A percentile compares a stretch with the other conserved stretches of the same genome.
These are phyloP conservation scores for Lotus japonicus DNA, from an alignment of 306 rosid species.

Conservation along the genomic window DNA sequence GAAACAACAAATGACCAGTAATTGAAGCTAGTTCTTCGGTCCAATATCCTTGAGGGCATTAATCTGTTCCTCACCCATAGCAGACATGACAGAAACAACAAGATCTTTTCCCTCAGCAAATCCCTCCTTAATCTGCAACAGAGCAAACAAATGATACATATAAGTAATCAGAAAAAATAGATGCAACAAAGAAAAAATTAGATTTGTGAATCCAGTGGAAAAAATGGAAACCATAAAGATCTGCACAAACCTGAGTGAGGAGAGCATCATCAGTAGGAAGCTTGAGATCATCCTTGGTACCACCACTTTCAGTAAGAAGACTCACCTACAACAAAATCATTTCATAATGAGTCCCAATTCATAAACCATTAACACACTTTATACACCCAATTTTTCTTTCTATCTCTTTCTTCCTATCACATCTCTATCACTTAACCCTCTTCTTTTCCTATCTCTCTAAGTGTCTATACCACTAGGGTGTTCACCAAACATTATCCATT, in stretches of 20 bases:
- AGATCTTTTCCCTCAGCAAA: slow-evolving; percentile 69
- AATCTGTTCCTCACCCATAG: slow-evolving; percentile 86
- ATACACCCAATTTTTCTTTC: too few relatives aligned
- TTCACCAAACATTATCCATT: too few relatives aligned
- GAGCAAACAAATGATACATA: not conserved
- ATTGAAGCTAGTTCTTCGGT: slow-evolving; percentile 38
- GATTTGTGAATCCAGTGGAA: not conserved
- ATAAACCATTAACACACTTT: too few relatives aligned
- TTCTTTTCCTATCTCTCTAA: too few relatives aligned
- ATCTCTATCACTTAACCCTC: too few relatives aligned
- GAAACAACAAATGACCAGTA: slow-evolving; percentile 26
- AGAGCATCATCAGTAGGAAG: slow-evolving; percentile 55
- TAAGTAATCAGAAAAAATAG: not conserved
- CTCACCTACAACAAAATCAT: slow-evolving; percentile 32
- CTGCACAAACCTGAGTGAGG: slow-evolving; percentile 51
- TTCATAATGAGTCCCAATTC: not conserved
- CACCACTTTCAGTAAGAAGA: slow-evolving; percentile 61
- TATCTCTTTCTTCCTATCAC: too few relatives aligned
- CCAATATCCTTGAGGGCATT: slow-evolving; percentile 74
- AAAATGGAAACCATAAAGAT: not conserved
- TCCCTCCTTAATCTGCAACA: slow-evolving; percentile 68
- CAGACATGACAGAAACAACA: slow-evolving; percentile 71
- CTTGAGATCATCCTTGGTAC: slow-evolving; percentile 52
- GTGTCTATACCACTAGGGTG: too few relatives aligned
- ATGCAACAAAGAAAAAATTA: not conserved